Base-by-base conservation (phyloP, 805 yeast genomes). In the Ogataea pignaliae region DNA sequence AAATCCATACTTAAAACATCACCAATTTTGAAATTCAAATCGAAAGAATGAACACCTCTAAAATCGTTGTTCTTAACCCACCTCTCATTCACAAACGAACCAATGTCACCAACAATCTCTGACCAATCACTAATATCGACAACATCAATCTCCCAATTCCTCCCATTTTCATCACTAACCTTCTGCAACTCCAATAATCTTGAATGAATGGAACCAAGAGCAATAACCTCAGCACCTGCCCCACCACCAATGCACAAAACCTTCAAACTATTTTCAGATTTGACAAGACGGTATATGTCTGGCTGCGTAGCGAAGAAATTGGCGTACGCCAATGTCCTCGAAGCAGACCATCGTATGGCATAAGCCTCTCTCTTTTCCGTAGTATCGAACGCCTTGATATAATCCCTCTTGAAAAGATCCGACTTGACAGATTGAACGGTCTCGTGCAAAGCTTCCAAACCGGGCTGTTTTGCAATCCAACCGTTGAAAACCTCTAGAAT, bases 111-210 rank as follows among this genome's bases (percentile, higher is more conserved):
- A 3, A 83, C 72, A 1, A 84, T 78, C 1, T 57, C 60, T 2
- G 69, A 57, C 96, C 96, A 88, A 54, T 86, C 82, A 0, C 95
- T 91, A 37, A 87, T 79, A 60, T 88, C 97, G 0, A 87, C 72
- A 9, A 86, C 67, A 34, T 75, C 69, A 13, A 88, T 60, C n/a
- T 48, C 30, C 54, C 53, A 52, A n/a, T 39, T 28, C 9, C 36
- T 41, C 12, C 34, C 34, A n/a, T 30, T 13, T 7, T 34, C 29
- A 12, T 42, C 40, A 10, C 40, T n/a, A 6, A 55, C 28, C 2
- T 46, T 28, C 17, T 48, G 48, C 14, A 34, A 14, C 16, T 53
- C 54, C 31, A 55, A 37, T 11, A 49, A 53, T 37, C 70, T 53
- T 39, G 73, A 68, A 48, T 79, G 81, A 1, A 85, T 66, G 14